Base-by-base conservation (phyloP, 2,329 filamentous ascomycete species). In the Emericellopsis cladophorae region DNA sequence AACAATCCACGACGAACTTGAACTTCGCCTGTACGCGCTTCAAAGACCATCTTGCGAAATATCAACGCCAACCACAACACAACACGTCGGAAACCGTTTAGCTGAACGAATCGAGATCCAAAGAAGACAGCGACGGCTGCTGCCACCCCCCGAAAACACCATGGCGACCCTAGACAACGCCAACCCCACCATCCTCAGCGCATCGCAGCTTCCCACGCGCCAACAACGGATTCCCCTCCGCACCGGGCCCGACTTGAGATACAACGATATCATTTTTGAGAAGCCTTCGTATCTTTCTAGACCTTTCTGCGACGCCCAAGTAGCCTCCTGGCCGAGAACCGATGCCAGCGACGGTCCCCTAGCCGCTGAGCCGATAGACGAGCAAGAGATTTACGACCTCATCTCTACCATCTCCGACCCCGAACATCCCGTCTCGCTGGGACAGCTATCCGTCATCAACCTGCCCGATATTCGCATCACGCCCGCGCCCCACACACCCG, bases 341-440 rank as follows among this genome's bases (percentile, higher is more conserved):
- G 56, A 53, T 32, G 51, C 50, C 39, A 53, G 56, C 16, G 58
- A 64, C 37, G 66, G 59, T 39, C 65, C 76, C 39, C 18, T 21
- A 21, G 71, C 77, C 38, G 66, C 68, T 31, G 89, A 96, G 51
- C 84, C 84, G 43, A 95, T 98, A 50, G 92, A 98, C 56, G 86
- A 93, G 59, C 92, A 95, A 60, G 92, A 98, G 62, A 90, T 98
- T 34, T 98, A 90, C 57, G 90, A 98, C 66, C 74, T 98, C 45
- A 92, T 98, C 52, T 86, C 88, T 47, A 84, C 84, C 51, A 95
- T 98, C 54, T 90, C 86, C 21, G 92, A 98, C 60, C 92, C 92
- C 2, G 92, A 98, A 64, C 92, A 98, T 57, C 92, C 92, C 31
- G 78, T 95, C 40, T 94, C 90, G 3, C 75, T 98, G 38, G 92